Percentiles rank a stretch among this genome's conserved stretches.
Conservation (phyloP, 257 asterid genomes). For the Oldenlandia corymbosa region DNA sequence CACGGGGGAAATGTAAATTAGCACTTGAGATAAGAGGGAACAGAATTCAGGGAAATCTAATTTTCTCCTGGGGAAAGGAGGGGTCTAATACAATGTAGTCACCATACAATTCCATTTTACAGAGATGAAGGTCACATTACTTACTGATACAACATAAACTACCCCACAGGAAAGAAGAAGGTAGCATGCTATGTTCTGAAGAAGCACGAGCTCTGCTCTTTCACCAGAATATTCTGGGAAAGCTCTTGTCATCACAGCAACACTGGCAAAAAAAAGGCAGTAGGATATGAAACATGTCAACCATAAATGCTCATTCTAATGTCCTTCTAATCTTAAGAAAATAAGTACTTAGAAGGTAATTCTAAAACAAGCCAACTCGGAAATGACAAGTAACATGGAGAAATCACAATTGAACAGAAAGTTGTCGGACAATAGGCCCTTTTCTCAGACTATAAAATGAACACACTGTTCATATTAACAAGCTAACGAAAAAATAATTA, state of each 20-base stretch:
- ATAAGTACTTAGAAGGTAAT: not conserved
- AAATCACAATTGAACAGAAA: not conserved
- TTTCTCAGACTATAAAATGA: not conserved
- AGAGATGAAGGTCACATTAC: constrained; percentile 26
- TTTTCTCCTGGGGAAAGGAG: not conserved
- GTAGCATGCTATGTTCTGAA: constrained; percentile 86
- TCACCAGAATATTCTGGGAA: constrained; percentile 61
- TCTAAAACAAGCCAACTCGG: not conserved
- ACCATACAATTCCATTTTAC: not conserved
- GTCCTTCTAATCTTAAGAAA: not conserved
- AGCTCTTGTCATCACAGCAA: constrained; percentile 99
- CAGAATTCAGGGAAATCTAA: not conserved
- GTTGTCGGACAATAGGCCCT: not conserved
- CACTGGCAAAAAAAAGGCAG: constrained; percentile 37
- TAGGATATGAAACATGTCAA: not conserved
- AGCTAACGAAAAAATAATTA: not conserved
- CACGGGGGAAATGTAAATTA: too few species aligned
- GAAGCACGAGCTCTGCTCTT: constrained; percentile 57
- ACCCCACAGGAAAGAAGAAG: constrained; percentile 79
- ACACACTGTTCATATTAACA: not conserved
- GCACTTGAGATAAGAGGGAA: too few species aligned
- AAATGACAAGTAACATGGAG: not conserved
- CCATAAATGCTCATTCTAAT: not conserved
- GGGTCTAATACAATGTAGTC: too few species aligned
- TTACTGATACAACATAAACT: constrained; percentile 64